These are phyloP conservation scores for Botrytis pseudocinerea DNA, from an alignment of 2,329 filamentous ascomycete species.

Conservation along the genomic window DNA sequence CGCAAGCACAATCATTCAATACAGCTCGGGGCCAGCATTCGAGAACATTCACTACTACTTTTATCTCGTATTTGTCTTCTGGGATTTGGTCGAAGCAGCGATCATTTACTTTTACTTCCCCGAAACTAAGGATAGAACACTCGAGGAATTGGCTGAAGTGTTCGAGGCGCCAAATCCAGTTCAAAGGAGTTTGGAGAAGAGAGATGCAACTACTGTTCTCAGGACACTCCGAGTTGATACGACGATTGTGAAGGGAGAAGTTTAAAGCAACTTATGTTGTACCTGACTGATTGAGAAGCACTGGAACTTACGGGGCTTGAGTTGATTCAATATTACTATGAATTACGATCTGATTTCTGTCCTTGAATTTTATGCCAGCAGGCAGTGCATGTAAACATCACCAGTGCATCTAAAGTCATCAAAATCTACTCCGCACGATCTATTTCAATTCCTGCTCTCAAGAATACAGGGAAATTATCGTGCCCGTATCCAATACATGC, in stretches of 20 bases:
- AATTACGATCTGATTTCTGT: background rate
- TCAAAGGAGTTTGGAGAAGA: conserved; percentile 40
- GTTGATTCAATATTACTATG: background rate
- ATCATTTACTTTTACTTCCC: conserved; percentile 55
- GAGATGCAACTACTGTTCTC: conserved; percentile 48
- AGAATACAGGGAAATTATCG: background rate
- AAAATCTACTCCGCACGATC: background rate
- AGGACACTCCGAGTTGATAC: conserved; percentile 36
- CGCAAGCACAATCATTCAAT: conserved; percentile 43
- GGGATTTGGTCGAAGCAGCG: conserved; percentile 39
- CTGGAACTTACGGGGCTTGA: background rate
- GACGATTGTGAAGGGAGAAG: conserved; percentile 7
- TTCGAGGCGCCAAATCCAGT: conserved; percentile 53
- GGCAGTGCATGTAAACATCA: background rate
- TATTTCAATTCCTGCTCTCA: background rate
- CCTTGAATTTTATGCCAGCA: background rate
- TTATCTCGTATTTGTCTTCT: conserved; percentile 40
- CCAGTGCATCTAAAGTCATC: background rate
- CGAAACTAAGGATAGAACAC: conserved; percentile 56
- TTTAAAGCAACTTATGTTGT: conserved; percentile 1
- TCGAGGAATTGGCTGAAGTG: conserved; percentile 56
- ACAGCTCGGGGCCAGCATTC: conserved; percentile 44
- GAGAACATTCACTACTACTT: conserved; percentile 43
- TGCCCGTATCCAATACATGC: background rate
- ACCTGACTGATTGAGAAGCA: background rate